These are phyloP conservation scores for Castanospermum australe DNA, from an alignment of 306 rosid genomes.

Conservation along the genomic window DNA sequence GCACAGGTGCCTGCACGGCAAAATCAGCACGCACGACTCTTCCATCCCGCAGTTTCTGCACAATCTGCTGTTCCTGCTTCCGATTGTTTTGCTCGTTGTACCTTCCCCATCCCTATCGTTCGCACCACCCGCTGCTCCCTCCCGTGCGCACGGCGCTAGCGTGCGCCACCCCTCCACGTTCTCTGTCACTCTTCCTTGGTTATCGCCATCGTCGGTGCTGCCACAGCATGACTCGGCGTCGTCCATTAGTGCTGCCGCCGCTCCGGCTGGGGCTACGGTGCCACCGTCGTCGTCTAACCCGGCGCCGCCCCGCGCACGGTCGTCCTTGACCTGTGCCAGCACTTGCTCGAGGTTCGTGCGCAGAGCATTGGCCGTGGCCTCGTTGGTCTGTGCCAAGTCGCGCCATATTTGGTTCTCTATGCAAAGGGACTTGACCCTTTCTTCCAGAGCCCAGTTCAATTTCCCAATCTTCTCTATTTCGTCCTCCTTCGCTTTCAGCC, in stretches of 20 bases:
- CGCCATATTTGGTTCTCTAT: slow-evolving; percentile 89
- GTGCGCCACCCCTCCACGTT: slow-evolving; percentile 37
- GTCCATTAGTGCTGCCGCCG: slow-evolving; percentile 27
- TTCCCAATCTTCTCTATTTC: slow-evolving; percentile 78
- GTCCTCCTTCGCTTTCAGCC: slow-evolving; percentile 60
- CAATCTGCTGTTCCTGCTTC: slow-evolving; percentile 21
- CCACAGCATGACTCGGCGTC: slow-evolving; percentile 74
- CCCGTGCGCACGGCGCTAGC: neutral
- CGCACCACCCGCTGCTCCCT: too few species aligned
- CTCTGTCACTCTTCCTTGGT: neutral
- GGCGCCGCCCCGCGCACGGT: neutral
- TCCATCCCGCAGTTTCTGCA: slow-evolving; percentile 79
- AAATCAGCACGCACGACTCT: slow-evolving; percentile 79
- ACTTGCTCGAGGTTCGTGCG: slow-evolving; percentile 66
- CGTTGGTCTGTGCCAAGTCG: slow-evolving; percentile 79
- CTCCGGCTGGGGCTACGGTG: neutral
- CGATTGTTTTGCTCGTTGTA: neutral
- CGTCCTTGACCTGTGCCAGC: slow-evolving; percentile 43
- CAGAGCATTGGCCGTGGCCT: slow-evolving; percentile 78
- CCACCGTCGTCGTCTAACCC: neutral
- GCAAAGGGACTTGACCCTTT: slow-evolving; percentile 54
- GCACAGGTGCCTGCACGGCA: slow-evolving; percentile 94
- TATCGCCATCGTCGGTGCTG: slow-evolving; percentile 34
- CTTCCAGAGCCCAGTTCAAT: slow-evolving; percentile 79
- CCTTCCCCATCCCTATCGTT: slow-evolving; percentile 20